phyloP scores from a whole-genome alignment of 2,329 filamentous ascomycete genomes.

The Chaetomiaceae sp. region DNA sequence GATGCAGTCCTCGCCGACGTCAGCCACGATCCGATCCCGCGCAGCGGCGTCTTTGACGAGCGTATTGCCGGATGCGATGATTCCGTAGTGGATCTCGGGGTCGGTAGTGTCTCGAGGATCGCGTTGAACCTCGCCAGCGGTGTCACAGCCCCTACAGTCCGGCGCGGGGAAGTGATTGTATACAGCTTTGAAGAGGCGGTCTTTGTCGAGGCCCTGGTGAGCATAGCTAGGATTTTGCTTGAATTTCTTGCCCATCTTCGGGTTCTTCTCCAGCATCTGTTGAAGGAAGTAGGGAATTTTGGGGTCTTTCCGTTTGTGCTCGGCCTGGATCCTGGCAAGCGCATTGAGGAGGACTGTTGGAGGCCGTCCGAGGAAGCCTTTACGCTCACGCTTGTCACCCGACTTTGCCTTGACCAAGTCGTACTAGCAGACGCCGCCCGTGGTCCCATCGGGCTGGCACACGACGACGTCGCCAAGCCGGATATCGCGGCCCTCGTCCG shows the following conservation, averaged over 20 bases:
- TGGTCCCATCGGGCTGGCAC: slow-evolving; percentile 18
- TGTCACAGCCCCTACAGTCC: not conserved
- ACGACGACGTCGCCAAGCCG: slow-evolving; percentile 34
- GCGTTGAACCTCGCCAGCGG: not conserved
- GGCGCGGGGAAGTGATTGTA: not conserved
- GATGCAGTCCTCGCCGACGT: not conserved
- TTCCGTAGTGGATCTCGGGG: no score
- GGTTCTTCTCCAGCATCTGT: no score
- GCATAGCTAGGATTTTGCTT: slow-evolving; percentile 8
- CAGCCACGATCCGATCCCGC: not conserved
- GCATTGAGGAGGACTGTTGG: no score
- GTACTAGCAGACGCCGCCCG: slow-evolving; percentile 31
- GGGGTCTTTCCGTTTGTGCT: no score
- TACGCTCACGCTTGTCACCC: no score
- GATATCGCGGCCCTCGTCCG: slow-evolving; percentile 35
- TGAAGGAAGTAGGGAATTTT: no score
- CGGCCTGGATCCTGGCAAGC: no score
- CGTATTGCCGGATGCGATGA: no score
- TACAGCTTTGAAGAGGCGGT: no score
- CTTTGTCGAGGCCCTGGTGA: slow-evolving; percentile 1
- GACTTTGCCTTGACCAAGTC: slow-evolving; percentile 31
- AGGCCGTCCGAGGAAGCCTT: no score
- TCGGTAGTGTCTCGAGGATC: not conserved
- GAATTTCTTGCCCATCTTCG: no score
- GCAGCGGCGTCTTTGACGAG: not conserved